Evolutionary conservation across 2,329 filamentous ascomycete genomes (phyloP), one percentile per base, ranked within the genome.

Genomic region (Fusarium nygamai): DNA sequence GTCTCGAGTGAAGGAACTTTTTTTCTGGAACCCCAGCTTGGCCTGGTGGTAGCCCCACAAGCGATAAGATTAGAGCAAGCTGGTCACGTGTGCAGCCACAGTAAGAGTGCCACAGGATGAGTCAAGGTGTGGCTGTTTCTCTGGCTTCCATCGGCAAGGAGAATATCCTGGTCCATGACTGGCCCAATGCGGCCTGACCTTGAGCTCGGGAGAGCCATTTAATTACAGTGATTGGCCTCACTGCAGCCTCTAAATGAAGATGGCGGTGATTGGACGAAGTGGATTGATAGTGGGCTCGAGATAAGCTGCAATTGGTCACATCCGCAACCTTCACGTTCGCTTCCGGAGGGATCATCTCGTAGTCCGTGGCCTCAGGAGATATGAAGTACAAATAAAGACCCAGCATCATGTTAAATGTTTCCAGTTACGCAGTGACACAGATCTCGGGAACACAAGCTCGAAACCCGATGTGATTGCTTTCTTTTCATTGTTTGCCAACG

Each of bases 1-100:
- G 67, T 66, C 64, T 74, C 71, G 61, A 75, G 71, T 72, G 67
- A 76, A 74, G 73, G 76, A 81, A 81, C 79, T 81, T 82, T 82
- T 82, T 81, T 81, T 81, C 65, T 68, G 65, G 63, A 53, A 61
- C 65, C 63, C 65, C 43, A 68, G 65, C 64, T 67, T 48, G 44
- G 33, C 65, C 56, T 60, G 65, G 29, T 67, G 63, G 20, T 59
- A 43, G 65, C 74, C 78, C 78, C 66, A 69, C 43, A 69, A 72
- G 5, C 38, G 66, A 78, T 69, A 77, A 78, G 50, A 29, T n/a
- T 67, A 73, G 73, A 46, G 59, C 41, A 47, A 1, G 2, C 1
- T 2, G 5, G 4, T 76, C 77, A 80, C 75, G 67, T 79, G 78
- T 38, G 33, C 6, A 31, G 64, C 57, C 66, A 69, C 36, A 13